A percentile compares a stretch with the other conserved stretches of the same genome.
Conservation (phyloP, 2,329 filamentous ascomycete genomes). For the Cyanodermella asteris region DNA sequence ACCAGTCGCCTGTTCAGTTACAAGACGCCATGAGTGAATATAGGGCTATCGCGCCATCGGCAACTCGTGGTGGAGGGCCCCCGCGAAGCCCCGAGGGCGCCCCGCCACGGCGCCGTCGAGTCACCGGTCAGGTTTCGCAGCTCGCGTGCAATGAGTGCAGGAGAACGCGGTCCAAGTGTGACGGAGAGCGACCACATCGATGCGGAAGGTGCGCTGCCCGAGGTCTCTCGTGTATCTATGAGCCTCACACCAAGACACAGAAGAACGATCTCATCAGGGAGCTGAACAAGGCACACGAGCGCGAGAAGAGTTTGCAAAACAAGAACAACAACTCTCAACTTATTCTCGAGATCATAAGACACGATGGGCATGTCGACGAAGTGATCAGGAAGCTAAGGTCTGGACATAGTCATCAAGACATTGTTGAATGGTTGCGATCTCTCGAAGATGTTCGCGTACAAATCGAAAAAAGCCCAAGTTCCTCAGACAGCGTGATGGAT, state of each 20-base stretch:
- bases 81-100: too few species aligned
- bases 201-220: constrained; percentile 10
- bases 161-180: constrained; percentile 13
- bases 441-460: too few species aligned
- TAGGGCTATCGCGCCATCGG: too few species aligned
- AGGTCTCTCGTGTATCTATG: constrained; percentile 11
- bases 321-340: constrained; percentile 9
- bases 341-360: constrained; percentile 9
- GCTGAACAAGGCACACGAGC: constrained; percentile 9
- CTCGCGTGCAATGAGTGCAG: constrained; percentile 13
- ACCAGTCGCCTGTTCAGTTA: too few species aligned
- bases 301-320: constrained; percentile 6
- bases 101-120: constrained; percentile 6
- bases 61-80: too few species aligned
- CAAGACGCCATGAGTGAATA: too few species aligned
- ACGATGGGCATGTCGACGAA: constrained; percentile 8
- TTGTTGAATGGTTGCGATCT: constrained; percentile 10
- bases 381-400: constrained; percentile 8
- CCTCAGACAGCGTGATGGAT: constrained; percentile 7
- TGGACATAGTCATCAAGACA: constrained; percentile 8
- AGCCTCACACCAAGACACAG: constrained; percentile 12
- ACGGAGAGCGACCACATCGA: constrained; percentile 9
- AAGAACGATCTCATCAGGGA: constrained; percentile 12
- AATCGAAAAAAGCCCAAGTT: constrained; percentile 3
- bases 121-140: constrained; percentile 10